Percentiles rank a stretch among this genome's conserved stretches.
phyloP scores from a whole-genome alignment of 2,329 filamentous ascomycete genomes.

The Aspergillus caelatus region DNA sequence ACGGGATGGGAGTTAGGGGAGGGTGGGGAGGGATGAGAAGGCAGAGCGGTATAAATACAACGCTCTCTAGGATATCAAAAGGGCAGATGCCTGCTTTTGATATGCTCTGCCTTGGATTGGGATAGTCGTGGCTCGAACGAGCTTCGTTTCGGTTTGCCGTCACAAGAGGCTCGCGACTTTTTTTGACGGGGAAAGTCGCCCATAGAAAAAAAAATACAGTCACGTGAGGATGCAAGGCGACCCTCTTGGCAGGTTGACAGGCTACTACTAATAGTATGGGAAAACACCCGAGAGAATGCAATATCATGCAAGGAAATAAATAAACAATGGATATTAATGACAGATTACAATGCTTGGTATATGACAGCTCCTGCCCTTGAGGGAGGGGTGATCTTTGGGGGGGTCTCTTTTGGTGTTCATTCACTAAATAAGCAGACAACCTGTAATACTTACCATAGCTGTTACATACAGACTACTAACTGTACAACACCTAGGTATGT shows the following conservation, averaged over 20 bases:
- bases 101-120: conserved; percentile 16
- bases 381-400: not conserved
- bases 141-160: conserved; percentile 18
- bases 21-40: conserved; percentile 3
- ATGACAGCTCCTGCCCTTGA: not conserved
- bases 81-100: conserved; percentile 13
- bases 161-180: conserved; percentile 20
- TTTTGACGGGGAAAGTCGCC: conserved; percentile 13
- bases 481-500: not conserved
- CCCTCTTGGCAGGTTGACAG: conserved; percentile 18
- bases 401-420: not conserved
- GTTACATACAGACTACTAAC: not conserved
- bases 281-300: conserved; percentile 1
- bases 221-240: conserved; percentile 22
- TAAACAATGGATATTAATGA: not conserved
- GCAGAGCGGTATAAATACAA: conserved; percentile 13
- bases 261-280: not conserved
- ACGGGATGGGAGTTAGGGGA: conserved; percentile 6
- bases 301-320: not conserved
- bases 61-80: conserved; percentile 5
- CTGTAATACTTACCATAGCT: not conserved
- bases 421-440: not conserved
- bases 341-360: not conserved
- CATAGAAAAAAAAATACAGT: conserved; percentile 21
- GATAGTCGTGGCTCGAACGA: conserved; percentile 14